Base-by-base conservation (phyloP, 306 rosid species). In the Mucuna pruriens region DNA sequence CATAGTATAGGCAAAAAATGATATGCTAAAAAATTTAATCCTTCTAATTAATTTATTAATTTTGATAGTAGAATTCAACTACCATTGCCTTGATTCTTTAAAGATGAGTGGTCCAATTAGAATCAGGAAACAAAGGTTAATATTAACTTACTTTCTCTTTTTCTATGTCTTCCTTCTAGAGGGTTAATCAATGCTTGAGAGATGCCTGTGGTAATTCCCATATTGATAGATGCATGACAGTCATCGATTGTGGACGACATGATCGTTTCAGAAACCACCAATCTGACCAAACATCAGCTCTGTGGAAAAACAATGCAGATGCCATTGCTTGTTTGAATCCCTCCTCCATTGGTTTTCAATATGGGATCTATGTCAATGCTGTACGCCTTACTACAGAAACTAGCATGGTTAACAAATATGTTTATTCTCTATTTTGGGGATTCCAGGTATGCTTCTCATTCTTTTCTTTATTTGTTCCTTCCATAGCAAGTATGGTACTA, bases 131-230 rank as follows among this genome's bases (percentile, higher is more conserved):
- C 80, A 79, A 54, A 54, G 67, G 31, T 52, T 66, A 36, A 19
- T 49, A 36, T 71, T 85, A 23, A 31, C 51, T 62, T 76, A 77
- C 54, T 52, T 72, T 19, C 6, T 25, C 73, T 6, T 48, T 25
- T 71, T 26, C 58, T 79, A 63, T 26, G 19, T 74, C 20, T 82
- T 85, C 81, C 75, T 65, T 74, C 10, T 76, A 68, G 97, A 88
- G 97, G 85, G 92, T 94, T 74, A 94, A 89, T 80, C 94, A 91
- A 86, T 92, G 98, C 81, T 82, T 94, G 83, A 80, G 94, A 80
- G 52, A 69, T 9, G 92, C 87, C 63, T 94, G 98, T 62, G 45
- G 17, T 67, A 3, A 11, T 0, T 39, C 90, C 19, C 3, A 0
- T n/a, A n/a, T 61, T 5, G 0, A 0, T 0, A 2, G 0, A 0